phyloP scores from a whole-genome alignment of 148 eudicot genomes.

The Vaccinium vitisidaea region DNA sequence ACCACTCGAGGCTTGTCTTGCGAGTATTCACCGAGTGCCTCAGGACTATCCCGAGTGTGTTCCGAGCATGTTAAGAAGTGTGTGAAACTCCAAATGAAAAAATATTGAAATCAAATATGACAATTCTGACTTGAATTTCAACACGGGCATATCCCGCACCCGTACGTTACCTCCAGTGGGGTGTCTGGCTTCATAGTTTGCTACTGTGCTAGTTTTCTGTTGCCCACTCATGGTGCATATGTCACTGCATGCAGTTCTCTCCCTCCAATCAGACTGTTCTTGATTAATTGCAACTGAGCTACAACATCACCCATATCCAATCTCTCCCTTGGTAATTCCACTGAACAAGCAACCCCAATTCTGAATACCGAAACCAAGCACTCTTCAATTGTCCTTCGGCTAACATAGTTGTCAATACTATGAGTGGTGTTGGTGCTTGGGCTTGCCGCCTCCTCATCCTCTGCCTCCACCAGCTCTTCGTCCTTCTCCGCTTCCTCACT shows the following conservation, averaged over 20 bases:
- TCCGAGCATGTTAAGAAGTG: neutral
- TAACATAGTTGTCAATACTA: neutral
- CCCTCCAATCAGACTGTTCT: conserved; percentile 7
- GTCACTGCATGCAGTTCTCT: neutral
- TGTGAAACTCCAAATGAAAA: neutral
- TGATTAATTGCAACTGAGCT: neutral
- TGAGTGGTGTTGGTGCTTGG: neutral
- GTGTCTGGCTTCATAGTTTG: neutral
- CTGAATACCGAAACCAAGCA: conserved; percentile 6
- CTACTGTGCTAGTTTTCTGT: neutral
- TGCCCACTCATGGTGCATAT: neutral
- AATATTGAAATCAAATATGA: neutral
- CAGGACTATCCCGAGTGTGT: neutral
- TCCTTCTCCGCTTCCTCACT: neutral
- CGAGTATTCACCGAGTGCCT: neutral
- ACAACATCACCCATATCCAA: conserved; percentile 16
- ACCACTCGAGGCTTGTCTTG: neutral
- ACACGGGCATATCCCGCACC: neutral
- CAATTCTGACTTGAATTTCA: neutral
- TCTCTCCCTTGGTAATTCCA: neutral
- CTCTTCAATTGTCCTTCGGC: neutral
- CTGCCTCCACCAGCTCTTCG: too few relatives aligned
- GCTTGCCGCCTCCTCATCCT: neutral
- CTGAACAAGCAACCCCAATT: conserved; percentile 16
- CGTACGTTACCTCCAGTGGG: neutral